Base-by-base conservation (phyloP, 2,329 filamentous ascomycete genomes). In the Claviceps quebecensis region DNA sequence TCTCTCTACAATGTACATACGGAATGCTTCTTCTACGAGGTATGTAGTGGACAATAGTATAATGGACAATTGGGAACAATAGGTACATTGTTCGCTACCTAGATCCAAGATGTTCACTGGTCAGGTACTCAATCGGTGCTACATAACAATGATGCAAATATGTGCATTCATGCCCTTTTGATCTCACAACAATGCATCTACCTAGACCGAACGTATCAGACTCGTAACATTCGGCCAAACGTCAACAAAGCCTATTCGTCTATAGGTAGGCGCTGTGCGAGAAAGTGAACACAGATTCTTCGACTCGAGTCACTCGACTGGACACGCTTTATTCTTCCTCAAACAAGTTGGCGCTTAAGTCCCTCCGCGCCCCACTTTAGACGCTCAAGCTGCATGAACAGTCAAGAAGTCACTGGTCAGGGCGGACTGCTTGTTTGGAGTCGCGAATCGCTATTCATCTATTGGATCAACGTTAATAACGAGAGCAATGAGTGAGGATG, bases 251-350 rank as follows among this genome's bases (percentile, higher is more conserved):
- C 46, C n/a, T 26, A 23, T 14, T 44, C 45, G 5, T 34, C 19
- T 36, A n/a, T 19, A 22, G 5, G 23, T 50, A 50, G 16, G 40
- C 48, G 48, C 48, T n/a, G 41, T 45, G 48, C 38, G 17, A 29
- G 16, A 45, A 29, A 41, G 22, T 45, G 8, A 38, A 38, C 9
- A 26, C 19, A 11, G 48, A 7, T 29, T 23, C 48, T 45, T 37
- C 37, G 34, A 37, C 41, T 45, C n/a, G n/a, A n/a, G n/a, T n/a
- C n/a, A n/a, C n/a, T n/a, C 11, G 41, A 50, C 48, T 50, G 48
- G 48, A 43, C 22, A 23, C 36, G 17, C 38, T 49, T 49, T 49
- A 4, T 47, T 23, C 41, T 19, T 13, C 19, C 16, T 38, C 34
- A 26, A 36, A 22, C 39, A 14, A 17, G 29, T 19, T 13, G 48